Base-by-base conservation (phyloP, 352 stramenopile species). In the Phytophthora rubi region DNA sequence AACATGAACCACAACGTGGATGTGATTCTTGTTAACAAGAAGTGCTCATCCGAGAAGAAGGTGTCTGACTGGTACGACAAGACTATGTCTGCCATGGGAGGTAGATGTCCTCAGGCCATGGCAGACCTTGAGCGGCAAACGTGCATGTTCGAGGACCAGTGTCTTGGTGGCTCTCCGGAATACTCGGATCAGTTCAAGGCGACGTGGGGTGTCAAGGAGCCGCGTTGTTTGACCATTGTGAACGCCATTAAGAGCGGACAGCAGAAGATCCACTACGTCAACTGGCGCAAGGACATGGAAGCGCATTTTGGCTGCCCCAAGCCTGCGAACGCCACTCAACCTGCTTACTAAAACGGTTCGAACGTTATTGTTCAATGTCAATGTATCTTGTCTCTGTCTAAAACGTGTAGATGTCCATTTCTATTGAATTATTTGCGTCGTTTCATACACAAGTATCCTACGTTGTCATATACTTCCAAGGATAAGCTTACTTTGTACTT, bases 71-170 rank as follows among this genome's bases (percentile, higher is more conserved):
- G 77, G 77, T 87, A 87, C 53, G 55, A 83, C 10, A 65, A 73
- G 45, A 80, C 75, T 2, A 59, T 71, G 53, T 16, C 68, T 48
- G 53, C 58, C 2, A 75, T 85, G 61, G 77, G 79, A 21, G 77
- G 75, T 2, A 48, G 77, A 28, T 70, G 66, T n/a, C 37, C 70
- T 28, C 65, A 80, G 12, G 66, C 63, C 37, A 81, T 77, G 37
- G 77, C 68, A 4, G 80, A 90, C 53, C 68, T 90, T 23, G 82
- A 90, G 62, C 74, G 73, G 53, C 85, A 88, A 70, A 32, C 72
- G 53, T 86, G 81, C 37, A 75, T 87, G 76, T 83, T 82, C 48
- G 68, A 88, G 51, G 66, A 85, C 28, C 68, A 85, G 35, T 90
- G 82, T 55, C 68, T 88, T 1, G 80, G 80, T 13, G 80, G 80